These are phyloP conservation scores for Citrus trifoliata DNA, from an alignment of 345 rosid genomes.

Conservation along the genomic window DNA sequence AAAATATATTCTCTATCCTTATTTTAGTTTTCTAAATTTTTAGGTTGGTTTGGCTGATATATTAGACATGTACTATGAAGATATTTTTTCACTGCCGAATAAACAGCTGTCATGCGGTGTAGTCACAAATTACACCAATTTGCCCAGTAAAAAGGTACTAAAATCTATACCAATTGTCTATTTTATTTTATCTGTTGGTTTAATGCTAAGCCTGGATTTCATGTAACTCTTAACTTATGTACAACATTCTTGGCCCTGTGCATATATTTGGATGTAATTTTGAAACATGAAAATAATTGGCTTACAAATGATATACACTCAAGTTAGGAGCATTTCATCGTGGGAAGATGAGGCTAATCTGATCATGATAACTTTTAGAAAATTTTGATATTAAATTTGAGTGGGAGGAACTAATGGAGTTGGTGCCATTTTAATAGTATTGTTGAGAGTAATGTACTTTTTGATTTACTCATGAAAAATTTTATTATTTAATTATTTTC, in stretches of 20 bases:
- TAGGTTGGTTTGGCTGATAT: constrained; percentile 82
- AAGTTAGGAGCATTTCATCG: background rate
- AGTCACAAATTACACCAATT: constrained; percentile 35
- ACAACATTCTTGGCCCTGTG: background rate
- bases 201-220: background rate
- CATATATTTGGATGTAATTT: background rate
- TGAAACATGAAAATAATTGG: background rate
- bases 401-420: background rate
- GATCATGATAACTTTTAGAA: background rate
- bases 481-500: background rate
- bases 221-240: background rate
- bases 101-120: constrained; percentile 55
- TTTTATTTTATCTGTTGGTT: background rate
- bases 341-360: background rate
- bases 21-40: constrained; percentile 20
- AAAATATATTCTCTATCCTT: constrained; percentile 16
- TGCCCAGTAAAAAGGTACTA: constrained; percentile 65
- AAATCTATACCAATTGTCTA: background rate
- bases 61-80: constrained; percentile 83
- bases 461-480: background rate
- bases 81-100: constrained; percentile 63
- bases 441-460: background rate
- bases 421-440: background rate
- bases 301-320: background rate
- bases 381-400: background rate